Evolutionary conservation across 768 basidiomycete species (phyloP).

Genomic region (Cantharellus anzutake): DNA sequence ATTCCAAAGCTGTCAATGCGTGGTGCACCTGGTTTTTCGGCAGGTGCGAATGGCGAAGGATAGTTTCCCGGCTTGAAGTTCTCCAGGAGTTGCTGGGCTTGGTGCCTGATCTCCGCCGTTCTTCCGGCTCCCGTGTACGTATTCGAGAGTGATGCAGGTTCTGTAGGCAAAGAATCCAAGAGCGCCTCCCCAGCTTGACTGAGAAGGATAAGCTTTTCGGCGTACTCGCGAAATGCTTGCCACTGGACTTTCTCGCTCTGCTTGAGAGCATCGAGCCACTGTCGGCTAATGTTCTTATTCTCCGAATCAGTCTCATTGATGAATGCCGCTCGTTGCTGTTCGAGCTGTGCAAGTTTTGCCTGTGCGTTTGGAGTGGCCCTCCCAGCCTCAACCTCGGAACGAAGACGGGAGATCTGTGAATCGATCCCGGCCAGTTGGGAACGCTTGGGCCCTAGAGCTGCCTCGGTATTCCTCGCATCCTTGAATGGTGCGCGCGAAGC

Average conservation of each 20-base stretch:
- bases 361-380: not conserved
- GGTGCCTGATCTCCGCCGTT: conserved; percentile 52
- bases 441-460: conserved; percentile 37
- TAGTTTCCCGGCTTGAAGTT: conserved; percentile 53
- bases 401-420: conserved; percentile 16
- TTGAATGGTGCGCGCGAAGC: conserved; percentile 48
- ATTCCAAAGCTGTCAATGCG: conserved; percentile 56
- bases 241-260: conserved; percentile 65
- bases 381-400: not conserved
- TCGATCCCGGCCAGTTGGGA: conserved; percentile 38
- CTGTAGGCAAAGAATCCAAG: conserved; percentile 35
- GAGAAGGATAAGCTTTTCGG: conserved; percentile 57
- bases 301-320: conserved; percentile 52
- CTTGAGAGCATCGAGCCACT: conserved; percentile 28
- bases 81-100: conserved; percentile 62
- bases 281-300: conserved; percentile 51
- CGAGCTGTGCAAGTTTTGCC: conserved; percentile 35
- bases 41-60: conserved; percentile 21
- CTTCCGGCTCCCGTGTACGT: conserved; percentile 44
- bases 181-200: conserved; percentile 52
- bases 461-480: conserved; percentile 52
- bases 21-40: conserved; percentile 27
- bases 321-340: conserved; percentile 39
- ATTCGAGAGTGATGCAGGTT: conserved; percentile 38
- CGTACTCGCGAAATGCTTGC: conserved; percentile 72